Evolutionary conservation across 2,329 filamentous ascomycete genomes (phyloP), one percentile per base, ranked within the genome.

Genomic region (Endocalyx cinctus): DNA sequence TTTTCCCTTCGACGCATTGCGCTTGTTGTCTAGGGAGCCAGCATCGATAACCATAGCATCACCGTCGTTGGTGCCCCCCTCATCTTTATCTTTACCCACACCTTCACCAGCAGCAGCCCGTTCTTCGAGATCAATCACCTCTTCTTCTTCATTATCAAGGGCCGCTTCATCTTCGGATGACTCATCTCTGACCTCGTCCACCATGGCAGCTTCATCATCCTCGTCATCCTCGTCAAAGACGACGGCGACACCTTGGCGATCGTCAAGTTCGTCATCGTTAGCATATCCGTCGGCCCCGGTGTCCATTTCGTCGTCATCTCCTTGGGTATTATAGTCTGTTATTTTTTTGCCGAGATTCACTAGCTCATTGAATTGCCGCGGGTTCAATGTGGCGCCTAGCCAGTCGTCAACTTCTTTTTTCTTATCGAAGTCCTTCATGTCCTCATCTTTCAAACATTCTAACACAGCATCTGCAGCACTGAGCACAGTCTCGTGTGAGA

Each of bases 341-440:
- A 98, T 95, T 66, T 98, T 98, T 69, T 98, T 98, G 45, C 89
- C 87, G 27, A 98, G 68, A 55, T 96, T 98, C 35, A 97, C 82
- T 46, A 98, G 67, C 64, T 97, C 90, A 56, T 97, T 97, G 67
- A 97, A 98, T 58, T 95, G 83, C 57, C 96, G 94, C 2, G 87
- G 77, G 30, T 74, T 82, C 68, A 96, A 77, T 1, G 80, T 79
- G 22, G 75, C 75, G n/a, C 90, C 92, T 26, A 98, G 63, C 39
- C 97, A 79, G 45, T 97, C 92, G 51, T 98, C 92, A 27, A 97
- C 79, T 58, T 96, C 88, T 64, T 89, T 95, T 70, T 98, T 98
- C 70, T 94, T 96, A 59, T 98, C 92, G 39, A 94, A 86, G 57
- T 98, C 92, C 60, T 97, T 97, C 67, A 96, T 70, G 43, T 89